These are phyloP conservation scores for Ceratobasidium sp. DNA, from an alignment of 1,284 basidiomycete genomes.

Conservation along the genomic window DNA sequence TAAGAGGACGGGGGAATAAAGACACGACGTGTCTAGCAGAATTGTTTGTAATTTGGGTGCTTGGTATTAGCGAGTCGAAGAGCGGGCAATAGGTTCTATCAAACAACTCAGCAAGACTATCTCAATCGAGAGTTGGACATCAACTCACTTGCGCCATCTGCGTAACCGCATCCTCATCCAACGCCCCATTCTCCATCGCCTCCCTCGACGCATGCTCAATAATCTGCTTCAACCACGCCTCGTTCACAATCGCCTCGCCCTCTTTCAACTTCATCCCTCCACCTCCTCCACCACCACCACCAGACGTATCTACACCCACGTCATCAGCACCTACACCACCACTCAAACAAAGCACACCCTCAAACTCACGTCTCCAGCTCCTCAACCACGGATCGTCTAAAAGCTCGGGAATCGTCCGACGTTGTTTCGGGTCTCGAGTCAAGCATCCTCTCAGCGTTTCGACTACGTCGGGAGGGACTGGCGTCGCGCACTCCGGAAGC, in stretches of 20 bases:
- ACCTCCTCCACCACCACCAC: no score
- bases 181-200: slow-evolving; percentile 41
- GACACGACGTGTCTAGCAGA: slow-evolving; percentile 4
- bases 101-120: not conserved
- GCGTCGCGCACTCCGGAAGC: slow-evolving; percentile 72
- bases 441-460: slow-evolving; percentile 81
- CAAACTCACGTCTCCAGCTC: slow-evolving; percentile 42
- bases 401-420: slow-evolving; percentile 81
- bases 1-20: no score
- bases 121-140: not conserved
- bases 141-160: slow-evolving; percentile 41
- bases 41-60: slow-evolving; percentile 24
- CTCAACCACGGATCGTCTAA: slow-evolving; percentile 54
- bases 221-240: slow-evolving; percentile 44
- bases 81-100: slow-evolving; percentile 33
- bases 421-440: slow-evolving; percentile 76
- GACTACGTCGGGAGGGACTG: slow-evolving; percentile 77
- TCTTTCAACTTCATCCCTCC: slow-evolving; percentile 26
- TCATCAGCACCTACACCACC: not conserved
- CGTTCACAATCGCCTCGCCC: slow-evolving; percentile 38
- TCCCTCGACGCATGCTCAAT: slow-evolving; percentile 36
- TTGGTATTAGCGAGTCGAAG: slow-evolving; percentile 32
- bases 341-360: not conserved
- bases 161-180: slow-evolving; percentile 36
- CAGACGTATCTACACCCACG: slow-evolving; percentile 1